Evolutionary conservation across 1,139 yeast genomes (phyloP).

Genomic region (Pichia norvegensis): DNA sequence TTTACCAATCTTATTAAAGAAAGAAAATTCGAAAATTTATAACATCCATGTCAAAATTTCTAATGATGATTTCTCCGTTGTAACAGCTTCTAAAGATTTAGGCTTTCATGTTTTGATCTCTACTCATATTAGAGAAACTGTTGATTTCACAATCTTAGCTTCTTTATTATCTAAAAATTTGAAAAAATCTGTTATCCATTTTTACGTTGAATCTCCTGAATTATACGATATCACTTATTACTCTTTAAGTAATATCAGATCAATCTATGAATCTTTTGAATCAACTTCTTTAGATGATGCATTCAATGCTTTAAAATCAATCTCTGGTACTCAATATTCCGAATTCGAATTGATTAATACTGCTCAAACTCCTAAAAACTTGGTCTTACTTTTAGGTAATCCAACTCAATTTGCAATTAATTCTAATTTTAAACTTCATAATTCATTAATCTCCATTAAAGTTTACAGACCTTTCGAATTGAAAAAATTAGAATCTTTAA

Average conservation of each 20-base stretch:
- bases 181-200: constrained; percentile 59
- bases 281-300: constrained; percentile 21
- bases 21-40: constrained; percentile 35
- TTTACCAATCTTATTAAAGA: constrained; percentile 49
- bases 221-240: constrained; percentile 11
- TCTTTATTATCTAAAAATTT: constrained; percentile 46
- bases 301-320: constrained; percentile 24
- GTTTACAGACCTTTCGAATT: constrained; percentile 68
- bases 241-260: constrained; percentile 11
- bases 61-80: constrained; percentile 53
- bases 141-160: constrained; percentile 47
- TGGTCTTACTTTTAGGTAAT: constrained; percentile 55
- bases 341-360: constrained; percentile 33
- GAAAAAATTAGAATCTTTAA: constrained; percentile 35
- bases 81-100: constrained; percentile 66
- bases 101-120: constrained; percentile 61
- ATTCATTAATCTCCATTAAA: constrained; percentile 51
- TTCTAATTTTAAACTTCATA: constrained; percentile 32
- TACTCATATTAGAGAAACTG: constrained; percentile 45
- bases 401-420: constrained; percentile 32
- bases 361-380: constrained; percentile 27
- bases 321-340: constrained; percentile 29
- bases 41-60: constrained; percentile 57
- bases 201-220: constrained; percentile 29
- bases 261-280: constrained; percentile 16